Evolutionary conservation across 2,329 filamentous ascomycete genomes (phyloP).

Genomic region (Pseudopyricularia cyperi): DNA sequence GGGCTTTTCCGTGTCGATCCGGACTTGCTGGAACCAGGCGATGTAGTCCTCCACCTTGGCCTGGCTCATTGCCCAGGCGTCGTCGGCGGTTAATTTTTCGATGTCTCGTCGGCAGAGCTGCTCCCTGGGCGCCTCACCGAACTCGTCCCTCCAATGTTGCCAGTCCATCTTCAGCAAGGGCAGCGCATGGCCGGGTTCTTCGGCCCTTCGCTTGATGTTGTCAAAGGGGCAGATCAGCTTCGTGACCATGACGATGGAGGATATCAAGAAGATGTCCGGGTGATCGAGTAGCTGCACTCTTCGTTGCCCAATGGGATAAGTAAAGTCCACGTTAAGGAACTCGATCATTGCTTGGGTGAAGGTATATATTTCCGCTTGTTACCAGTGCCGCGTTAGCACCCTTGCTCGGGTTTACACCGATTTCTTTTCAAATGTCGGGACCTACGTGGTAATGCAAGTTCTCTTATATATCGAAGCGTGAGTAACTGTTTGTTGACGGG

Average conservation of each 20-base stretch:
- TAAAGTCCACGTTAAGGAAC: conserved; percentile 38
- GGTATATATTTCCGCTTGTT: conserved; percentile 46
- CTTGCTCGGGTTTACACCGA: neutral
- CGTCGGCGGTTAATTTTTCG: conserved; percentile 11
- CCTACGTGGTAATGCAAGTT: conserved; percentile 63
- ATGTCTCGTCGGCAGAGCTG: conserved; percentile 13
- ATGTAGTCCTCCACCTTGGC: conserved; percentile 61
- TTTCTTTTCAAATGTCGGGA: conserved; percentile 14
- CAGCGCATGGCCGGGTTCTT: conserved; percentile 34
- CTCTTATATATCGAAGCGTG: conserved; percentile 55
- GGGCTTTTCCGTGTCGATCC: conserved; percentile 13
- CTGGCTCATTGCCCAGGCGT: conserved; percentile 33
- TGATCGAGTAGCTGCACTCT: conserved; percentile 39
- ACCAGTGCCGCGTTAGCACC: neutral
- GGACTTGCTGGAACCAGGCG: conserved; percentile 64
- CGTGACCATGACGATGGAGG: conserved; percentile 58
- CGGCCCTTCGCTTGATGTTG: conserved; percentile 34
- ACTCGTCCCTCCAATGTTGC: conserved; percentile 49
- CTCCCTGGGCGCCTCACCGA: conserved; percentile 18
- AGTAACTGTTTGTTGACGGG: conserved; percentile 57
- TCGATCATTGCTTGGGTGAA: conserved; percentile 43
- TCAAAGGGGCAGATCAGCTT: conserved; percentile 74
- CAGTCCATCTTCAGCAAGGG: conserved; percentile 56
- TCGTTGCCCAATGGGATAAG: conserved; percentile 36
- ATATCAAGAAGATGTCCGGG: conserved; percentile 64